Evolutionary conservation across 208 protist genomes (phyloP).

Genomic region (Wallacemonas sp.): DNA sequence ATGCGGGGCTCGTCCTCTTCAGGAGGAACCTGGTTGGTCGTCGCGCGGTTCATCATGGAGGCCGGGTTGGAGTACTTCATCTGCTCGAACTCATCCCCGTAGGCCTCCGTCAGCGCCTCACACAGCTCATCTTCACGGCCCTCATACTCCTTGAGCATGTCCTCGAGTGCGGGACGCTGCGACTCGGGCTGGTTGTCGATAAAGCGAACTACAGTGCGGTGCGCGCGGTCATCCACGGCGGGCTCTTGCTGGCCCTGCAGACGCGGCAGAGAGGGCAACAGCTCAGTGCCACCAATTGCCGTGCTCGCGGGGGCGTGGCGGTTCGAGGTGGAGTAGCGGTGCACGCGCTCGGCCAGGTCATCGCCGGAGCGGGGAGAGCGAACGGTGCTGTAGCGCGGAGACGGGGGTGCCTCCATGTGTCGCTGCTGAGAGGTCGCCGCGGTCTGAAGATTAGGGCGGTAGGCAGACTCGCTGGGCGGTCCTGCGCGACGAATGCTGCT

Average conservation of each 20-base stretch:
- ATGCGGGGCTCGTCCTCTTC: slow-evolving; percentile 7
- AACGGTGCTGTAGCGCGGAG: slow-evolving; percentile 24
- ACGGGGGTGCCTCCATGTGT: slow-evolving; percentile 9
- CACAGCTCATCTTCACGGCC: slow-evolving; percentile 74
- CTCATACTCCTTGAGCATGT: slow-evolving; percentile 57
- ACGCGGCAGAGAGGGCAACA: slow-evolving; percentile 57
- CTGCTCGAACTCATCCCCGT: slow-evolving; percentile 61
- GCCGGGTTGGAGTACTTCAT: slow-evolving; percentile 27
- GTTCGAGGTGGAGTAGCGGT: slow-evolving; percentile 20
- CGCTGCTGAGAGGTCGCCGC: slow-evolving; percentile 6
- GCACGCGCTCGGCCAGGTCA: slow-evolving; percentile 18
- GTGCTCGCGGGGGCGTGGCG: not conserved
- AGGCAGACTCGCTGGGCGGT: not conserved
- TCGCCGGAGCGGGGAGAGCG: slow-evolving; percentile 21
- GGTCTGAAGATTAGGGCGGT: not conserved
- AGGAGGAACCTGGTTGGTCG: not conserved
- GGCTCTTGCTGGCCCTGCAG: slow-evolving; percentile 54
- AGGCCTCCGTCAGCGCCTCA: slow-evolving; percentile 50
- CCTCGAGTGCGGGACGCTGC: slow-evolving; percentile 39
- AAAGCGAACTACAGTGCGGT: slow-evolving; percentile 68
- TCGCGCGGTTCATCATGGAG: slow-evolving; percentile 1
- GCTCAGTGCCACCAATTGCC: slow-evolving; percentile 67
- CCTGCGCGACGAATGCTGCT: not conserved
- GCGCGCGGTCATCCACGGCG: slow-evolving; percentile 33
- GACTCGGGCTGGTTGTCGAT: slow-evolving; percentile 55